phyloP scores from a whole-genome alignment of 805 yeast genomes.

The Starmerella sirachaensis region DNA sequence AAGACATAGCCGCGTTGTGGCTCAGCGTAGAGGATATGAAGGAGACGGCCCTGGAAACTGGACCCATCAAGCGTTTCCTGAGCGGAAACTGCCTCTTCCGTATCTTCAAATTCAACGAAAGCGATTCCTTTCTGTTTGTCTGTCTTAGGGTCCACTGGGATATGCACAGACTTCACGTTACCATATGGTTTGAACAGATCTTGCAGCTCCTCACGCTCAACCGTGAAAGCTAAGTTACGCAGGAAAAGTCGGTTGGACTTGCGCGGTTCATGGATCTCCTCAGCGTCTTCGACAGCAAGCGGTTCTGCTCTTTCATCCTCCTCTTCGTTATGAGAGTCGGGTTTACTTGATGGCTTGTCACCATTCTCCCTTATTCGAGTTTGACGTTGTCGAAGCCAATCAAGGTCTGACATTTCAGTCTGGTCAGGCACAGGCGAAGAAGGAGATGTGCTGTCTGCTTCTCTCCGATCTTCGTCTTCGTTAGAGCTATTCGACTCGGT shows the following conservation, averaged over 20 bases:
- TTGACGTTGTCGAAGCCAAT: conserved; percentile 74
- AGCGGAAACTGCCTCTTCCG: conserved; percentile 66
- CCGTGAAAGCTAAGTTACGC: conserved; percentile 69
- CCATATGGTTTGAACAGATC: conserved; percentile 60
- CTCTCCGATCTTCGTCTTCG: conserved; percentile 24
- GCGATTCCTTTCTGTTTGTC: conserved; percentile 90
- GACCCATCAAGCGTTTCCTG: conserved; percentile 66
- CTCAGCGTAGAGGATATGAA: conserved; percentile 81
- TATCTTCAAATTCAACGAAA: conserved; percentile 57
- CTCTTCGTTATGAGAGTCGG: conserved; percentile 2
- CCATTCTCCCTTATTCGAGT: conserved; percentile 50
- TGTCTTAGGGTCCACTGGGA: conserved; percentile 82
- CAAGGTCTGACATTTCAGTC: conserved; percentile 52
- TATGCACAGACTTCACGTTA: conserved; percentile 70
- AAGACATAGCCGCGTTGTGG: conserved; percentile 68
- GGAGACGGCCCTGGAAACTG: conserved; percentile 83
- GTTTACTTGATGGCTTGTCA: conserved; percentile 11
- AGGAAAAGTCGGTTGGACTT: conserved; percentile 73
- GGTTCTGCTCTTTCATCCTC: conserved; percentile 13
- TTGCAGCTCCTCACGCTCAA: conserved; percentile 68
- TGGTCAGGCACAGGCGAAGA: too few relatives aligned
- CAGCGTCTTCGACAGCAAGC: conserved; percentile 1
- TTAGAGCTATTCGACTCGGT: conserved; percentile 4
- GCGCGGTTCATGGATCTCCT: conserved; percentile 17
- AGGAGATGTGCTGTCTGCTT: conserved; percentile 7